Conservation (phyloP, 306 rosid genomes). For the Gleditsia sinensis region DNA sequence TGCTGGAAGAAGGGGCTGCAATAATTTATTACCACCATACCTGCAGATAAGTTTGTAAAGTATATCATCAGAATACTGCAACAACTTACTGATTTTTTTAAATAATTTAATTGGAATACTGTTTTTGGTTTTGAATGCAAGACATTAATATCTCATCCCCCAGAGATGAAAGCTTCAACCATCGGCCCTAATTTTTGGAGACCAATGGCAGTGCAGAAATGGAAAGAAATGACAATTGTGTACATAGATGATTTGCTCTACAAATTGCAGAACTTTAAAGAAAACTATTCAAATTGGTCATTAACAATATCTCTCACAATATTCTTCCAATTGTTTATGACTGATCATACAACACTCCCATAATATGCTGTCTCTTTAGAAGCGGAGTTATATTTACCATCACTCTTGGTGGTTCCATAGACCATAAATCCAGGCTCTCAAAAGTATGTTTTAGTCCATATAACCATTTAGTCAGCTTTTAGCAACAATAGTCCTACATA, state of each 20-base stretch:
- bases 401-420: not conserved
- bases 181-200: not conserved
- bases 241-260: constrained; percentile 2
- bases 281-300: not conserved
- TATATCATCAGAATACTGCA: constrained; percentile 14
- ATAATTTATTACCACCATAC: constrained; percentile 50
- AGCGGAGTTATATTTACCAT: constrained; percentile 12
- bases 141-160: not conserved
- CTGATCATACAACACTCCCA: not conserved
- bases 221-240: not conserved
- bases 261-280: not conserved
- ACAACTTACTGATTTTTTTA: not conserved
- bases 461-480: too few species aligned
- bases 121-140: constrained; percentile 5
- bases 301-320: constrained; percentile 4
- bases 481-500: constrained; percentile 9
- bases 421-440: constrained; percentile 6
- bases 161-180: not conserved
- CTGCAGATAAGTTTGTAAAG: constrained; percentile 44
- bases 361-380: not conserved
- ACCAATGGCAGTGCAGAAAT: not conserved
- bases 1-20: constrained; percentile 39
- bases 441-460: not conserved
- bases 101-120: not conserved
- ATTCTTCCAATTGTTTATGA: not conserved